Evolutionary conservation across 148 eudicot genomes (phyloP).

Genomic region (Rhododendron williamsianum): DNA sequence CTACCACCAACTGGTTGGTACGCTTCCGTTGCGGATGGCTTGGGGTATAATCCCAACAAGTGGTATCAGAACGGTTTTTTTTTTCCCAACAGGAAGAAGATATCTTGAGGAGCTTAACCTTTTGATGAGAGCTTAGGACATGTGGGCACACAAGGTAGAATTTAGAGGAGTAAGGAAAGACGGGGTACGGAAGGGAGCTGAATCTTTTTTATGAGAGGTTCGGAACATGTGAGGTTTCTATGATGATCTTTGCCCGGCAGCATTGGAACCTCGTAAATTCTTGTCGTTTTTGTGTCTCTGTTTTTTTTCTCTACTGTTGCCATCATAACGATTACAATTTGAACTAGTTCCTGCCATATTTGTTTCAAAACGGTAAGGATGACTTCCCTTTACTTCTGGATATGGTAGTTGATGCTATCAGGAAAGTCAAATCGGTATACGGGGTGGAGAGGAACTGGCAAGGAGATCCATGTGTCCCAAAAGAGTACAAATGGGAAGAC

Average conservation of each 20-base stretch:
- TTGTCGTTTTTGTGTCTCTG: neutral
- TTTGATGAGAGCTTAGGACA: no score
- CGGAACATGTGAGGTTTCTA: no score
- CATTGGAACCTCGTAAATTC: neutral
- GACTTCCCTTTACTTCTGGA: neutral
- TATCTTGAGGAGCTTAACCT: no score
- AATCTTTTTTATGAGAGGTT: no score
- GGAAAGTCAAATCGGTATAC: conserved; percentile 27
- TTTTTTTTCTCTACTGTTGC: no score
- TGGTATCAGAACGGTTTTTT: no score
- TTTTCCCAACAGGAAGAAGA: no score
- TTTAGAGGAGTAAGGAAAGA: neutral
- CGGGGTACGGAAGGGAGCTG: neutral
- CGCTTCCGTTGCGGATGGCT: no score
- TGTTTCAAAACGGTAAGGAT: neutral
- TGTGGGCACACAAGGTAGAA: neutral
- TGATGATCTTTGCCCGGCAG: neutral
- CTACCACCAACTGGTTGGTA: no score
- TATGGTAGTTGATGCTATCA: conserved; percentile 27
- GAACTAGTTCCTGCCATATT: neutral
- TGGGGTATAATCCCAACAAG: no score
- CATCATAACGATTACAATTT: neutral
- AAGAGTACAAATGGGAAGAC: neutral
- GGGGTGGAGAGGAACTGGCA: conserved; percentile 35
- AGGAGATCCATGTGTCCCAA: conserved; percentile 51